Percentiles rank a stretch among this genome's conserved stretches.
Conservation (phyloP, 2,329 filamentous ascomycete genomes). For the Hypoxylon sp. region DNA sequence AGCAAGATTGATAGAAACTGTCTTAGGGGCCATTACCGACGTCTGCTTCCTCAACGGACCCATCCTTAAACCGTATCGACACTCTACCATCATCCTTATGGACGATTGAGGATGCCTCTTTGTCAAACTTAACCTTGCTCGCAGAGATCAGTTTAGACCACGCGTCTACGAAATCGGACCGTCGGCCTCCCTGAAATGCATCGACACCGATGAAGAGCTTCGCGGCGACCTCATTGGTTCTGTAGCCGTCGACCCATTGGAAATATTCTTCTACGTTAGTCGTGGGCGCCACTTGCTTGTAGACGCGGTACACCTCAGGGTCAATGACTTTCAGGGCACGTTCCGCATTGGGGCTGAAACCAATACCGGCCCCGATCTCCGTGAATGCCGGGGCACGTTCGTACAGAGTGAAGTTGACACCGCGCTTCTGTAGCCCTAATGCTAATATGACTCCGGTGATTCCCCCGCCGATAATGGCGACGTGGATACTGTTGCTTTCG, state of each 20-base stretch:
- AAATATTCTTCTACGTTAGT: slow-evolving; percentile 57
- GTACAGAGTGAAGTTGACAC: slow-evolving; percentile 62
- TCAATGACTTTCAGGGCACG: slow-evolving; percentile 60
- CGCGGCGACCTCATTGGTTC: slow-evolving; percentile 53
- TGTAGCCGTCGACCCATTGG: slow-evolving; percentile 59
- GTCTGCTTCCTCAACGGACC: slow-evolving; percentile 52
- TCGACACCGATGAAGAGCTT: slow-evolving; percentile 58
- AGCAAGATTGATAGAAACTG: neutral
- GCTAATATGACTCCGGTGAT: slow-evolving; percentile 66
- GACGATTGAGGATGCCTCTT: slow-evolving; percentile 54
- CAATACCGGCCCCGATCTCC: slow-evolving; percentile 68
- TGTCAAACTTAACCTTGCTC: slow-evolving; percentile 54
- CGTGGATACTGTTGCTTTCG: slow-evolving; percentile 39
- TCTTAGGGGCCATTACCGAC: slow-evolving; percentile 48
- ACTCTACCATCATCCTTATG: slow-evolving; percentile 47
- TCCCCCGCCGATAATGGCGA: slow-evolving; percentile 67
- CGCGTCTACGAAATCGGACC: slow-evolving; percentile 60
- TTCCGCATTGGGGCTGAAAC: slow-evolving; percentile 67
- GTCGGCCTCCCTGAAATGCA: slow-evolving; percentile 60
- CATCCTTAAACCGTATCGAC: slow-evolving; percentile 54
- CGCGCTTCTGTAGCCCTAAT: slow-evolving; percentile 62
- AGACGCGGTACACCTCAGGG: slow-evolving; percentile 55
- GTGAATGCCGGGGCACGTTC: slow-evolving; percentile 61
- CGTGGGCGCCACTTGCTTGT: slow-evolving; percentile 54
- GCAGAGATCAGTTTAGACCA: slow-evolving; percentile 55